phyloP scores from a whole-genome alignment of 2,329 filamentous ascomycete species.

The Pseudogymnoascus sp. region DNA sequence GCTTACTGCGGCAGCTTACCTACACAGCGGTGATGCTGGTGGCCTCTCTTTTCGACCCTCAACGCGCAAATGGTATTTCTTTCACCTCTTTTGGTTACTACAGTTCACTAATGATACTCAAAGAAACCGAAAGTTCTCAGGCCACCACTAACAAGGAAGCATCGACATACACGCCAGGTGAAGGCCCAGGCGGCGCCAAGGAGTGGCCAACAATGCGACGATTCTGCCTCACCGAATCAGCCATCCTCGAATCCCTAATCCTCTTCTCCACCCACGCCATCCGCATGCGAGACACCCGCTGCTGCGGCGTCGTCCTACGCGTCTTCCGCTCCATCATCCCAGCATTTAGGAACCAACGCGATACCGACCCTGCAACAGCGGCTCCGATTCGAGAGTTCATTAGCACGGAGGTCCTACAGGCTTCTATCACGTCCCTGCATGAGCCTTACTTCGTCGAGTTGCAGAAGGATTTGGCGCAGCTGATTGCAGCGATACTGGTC shows the following conservation, averaged over 20 bases:
- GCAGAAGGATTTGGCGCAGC: slow-evolving; percentile 79
- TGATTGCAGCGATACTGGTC: slow-evolving; percentile 79
- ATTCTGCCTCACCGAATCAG: slow-evolving; percentile 70
- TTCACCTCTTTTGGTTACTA: background rate
- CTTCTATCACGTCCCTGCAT: slow-evolving; percentile 81
- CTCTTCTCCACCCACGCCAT: slow-evolving; percentile 88
- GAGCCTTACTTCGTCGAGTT: slow-evolving; percentile 95
- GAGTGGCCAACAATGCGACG: slow-evolving; percentile 58
- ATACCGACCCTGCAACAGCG: slow-evolving; percentile 25
- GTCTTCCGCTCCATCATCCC: slow-evolving; percentile 80
- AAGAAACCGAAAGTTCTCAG: background rate
- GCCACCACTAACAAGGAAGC: slow-evolving; percentile 20
- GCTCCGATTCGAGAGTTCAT: slow-evolving; percentile 78
- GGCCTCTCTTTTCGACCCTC: slow-evolving; percentile 76
- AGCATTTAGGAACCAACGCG: slow-evolving; percentile 46
- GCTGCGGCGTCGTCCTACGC: slow-evolving; percentile 74
- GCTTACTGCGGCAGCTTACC: slow-evolving; percentile 84
- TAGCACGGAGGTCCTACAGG: slow-evolving; percentile 77
- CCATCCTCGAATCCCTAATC: slow-evolving; percentile 78
- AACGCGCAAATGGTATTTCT: slow-evolving; percentile 47
- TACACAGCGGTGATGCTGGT: slow-evolving; percentile 90
- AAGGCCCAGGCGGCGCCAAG: slow-evolving; percentile 22
- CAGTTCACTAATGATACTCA: background rate
- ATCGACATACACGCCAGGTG: slow-evolving; percentile 20
- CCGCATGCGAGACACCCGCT: slow-evolving; percentile 80